These are phyloP conservation scores for Penicillium egyptiacum DNA, from an alignment of 495 filamentous ascomycete species.

Conservation along the genomic window DNA sequence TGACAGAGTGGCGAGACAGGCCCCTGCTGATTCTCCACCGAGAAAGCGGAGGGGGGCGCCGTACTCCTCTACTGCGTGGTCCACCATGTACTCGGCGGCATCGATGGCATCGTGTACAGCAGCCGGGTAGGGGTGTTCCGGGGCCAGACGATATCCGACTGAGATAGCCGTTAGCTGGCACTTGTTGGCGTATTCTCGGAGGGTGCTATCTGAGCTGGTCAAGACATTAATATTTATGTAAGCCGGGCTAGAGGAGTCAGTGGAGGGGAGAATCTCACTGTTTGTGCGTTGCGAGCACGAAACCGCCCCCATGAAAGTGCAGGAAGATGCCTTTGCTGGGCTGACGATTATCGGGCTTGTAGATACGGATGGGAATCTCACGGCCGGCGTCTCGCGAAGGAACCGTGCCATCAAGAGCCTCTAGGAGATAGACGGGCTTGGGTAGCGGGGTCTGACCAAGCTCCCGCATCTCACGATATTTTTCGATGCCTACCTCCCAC, in stretches of 20 bases:
- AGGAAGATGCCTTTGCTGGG: conserved; percentile 43
- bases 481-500: conserved; percentile 22
- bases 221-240: neutral
- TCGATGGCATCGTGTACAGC: conserved; percentile 54
- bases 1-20: conserved; percentile 45
- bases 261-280: neutral
- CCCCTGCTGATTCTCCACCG: conserved; percentile 45
- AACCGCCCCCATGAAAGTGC: conserved; percentile 54
- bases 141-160: conserved; percentile 60
- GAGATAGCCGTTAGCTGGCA: conserved; percentile 47
- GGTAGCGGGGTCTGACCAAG: conserved; percentile 45
- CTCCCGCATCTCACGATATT: conserved; percentile 48
- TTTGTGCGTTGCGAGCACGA: conserved; percentile 31
- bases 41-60: conserved; percentile 28
- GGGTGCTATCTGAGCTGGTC: conserved; percentile 3
- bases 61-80: conserved; percentile 35
- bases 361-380: conserved; percentile 48
- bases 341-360: conserved; percentile 42
- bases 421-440: conserved; percentile 36
- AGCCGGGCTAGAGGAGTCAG: no score
- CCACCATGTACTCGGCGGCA: conserved; percentile 37
- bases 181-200: conserved; percentile 36
- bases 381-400: conserved; percentile 51
- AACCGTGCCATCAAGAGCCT: conserved; percentile 33
- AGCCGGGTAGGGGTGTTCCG: conserved; percentile 56